Evolutionary conservation across 805 yeast species (phyloP), one percentile per base, ranked within the genome.

Genomic region (Tanozyma kutaoensis): DNA sequence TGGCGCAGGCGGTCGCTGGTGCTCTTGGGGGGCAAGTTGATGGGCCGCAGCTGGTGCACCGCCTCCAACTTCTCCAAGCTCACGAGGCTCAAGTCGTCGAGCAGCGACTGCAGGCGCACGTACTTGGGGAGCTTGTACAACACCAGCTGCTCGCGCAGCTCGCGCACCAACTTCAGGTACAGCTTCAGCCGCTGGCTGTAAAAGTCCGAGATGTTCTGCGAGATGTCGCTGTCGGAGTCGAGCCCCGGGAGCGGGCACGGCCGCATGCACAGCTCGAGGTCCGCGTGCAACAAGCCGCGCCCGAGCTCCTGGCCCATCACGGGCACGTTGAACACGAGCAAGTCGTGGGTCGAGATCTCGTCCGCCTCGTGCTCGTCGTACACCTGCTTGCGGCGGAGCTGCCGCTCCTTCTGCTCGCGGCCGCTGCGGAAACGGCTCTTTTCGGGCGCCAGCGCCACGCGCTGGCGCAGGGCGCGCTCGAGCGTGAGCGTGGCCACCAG

Each of bases 21-120:
- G 22, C 58, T 54, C 43, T 76, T 76, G 5, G 84, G 84, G 5
- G 86, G 86, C 24, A 75, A 46, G 67, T 81, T 72, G 26, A 72
- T 64, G 3, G 86, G 86, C 37, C 86, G 59, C 1, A 82, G 66
- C 24, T 69, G 71, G 27, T 76, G 64, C 20, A 76, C 48, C 8
- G 52, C 47, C 14, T 59, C 61, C 20, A 72, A 43, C 38, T 76
- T 76, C 39, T 75, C 78, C 1, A 59, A 64, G 1, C 84, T 75
- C 2, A 77, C n/a, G n/a, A n/a, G n/a, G n/a, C n/a, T n/a, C n/a
- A 39, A 15, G 20, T 39, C 41, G 11, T 36, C 32, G 7, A 28
- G 28, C 11, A 61, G 53, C 6, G 55, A 46, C 33, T 60, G 66
- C 2, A 58, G 46, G 30, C 46, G 53, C 20, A 60, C 45, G 30